Base-by-base conservation (phyloP, 495 filamentous ascomycete genomes). In the Penicillium canescens region DNA sequence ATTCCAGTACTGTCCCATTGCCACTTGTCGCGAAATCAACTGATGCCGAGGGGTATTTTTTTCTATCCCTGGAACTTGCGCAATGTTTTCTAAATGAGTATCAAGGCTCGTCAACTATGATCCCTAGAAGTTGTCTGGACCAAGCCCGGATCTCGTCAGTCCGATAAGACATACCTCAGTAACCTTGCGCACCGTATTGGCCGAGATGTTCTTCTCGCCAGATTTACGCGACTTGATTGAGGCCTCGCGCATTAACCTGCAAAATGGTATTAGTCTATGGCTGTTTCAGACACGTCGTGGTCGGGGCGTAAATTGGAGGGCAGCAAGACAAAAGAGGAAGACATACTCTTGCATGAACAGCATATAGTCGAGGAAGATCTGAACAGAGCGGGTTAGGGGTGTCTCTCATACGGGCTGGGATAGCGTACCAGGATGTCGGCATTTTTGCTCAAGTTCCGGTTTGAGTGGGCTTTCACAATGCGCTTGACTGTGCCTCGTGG, bases 291-390 rank as follows among this genome's bases (percentile, higher is more conserved):
- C 12, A 34, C 18, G 35, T 11, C n/a, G 11, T 45, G 18, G 9
- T 10, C 12, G 35, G 34, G 42, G 4, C 11, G 47, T 23, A 24
- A 23, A 44, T 42, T 4, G 37, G 18, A 38, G 31, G 24, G 16
- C n/a, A 43, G 42, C 11, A 24, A 41, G 34, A 10, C 5, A n/a
- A 6, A 16, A 35, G 26, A 14, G 16, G n/a, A 39, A 1, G 14
- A 54, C 81, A 56, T 72, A 94, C 91, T 87, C 86, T 79, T 95
- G 86, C 75, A 96, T 83, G 61, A 96, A 96, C 7, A 96, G 78
- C 63, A 88, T 86, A 63, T 96, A 96, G 62, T 96, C 89, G 33
- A 96, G 78, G 63, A 91, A 95, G 20, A 94, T 87, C 90, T 94
- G 40, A 13, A 13, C 0, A 34, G 16, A 1, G 10, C 8, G 10